These are phyloP conservation scores for Leccinum griseonigrum DNA, from an alignment of 1,284 basidiomycete species.

Conservation along the genomic window DNA sequence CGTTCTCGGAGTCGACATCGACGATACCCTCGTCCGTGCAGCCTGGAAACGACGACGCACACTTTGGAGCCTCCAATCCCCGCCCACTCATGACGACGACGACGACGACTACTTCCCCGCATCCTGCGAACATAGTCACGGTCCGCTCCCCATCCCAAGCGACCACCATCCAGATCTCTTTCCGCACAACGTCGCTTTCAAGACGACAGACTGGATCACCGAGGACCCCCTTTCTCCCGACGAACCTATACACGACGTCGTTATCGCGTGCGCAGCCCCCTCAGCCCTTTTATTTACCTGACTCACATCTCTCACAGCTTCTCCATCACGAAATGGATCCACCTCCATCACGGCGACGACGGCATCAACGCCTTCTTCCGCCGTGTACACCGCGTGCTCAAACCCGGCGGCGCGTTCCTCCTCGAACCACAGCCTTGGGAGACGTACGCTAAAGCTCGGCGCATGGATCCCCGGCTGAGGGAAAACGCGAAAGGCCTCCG, in stretches of 20 bases:
- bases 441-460: conserved; percentile 70
- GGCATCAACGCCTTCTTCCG: conserved; percentile 64
- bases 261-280: conserved; percentile 58
- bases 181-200: conserved; percentile 74
- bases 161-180: conserved; percentile 38
- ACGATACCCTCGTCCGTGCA: conserved; percentile 61
- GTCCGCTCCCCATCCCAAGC: conserved; percentile 62
- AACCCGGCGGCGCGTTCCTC: conserved; percentile 58
- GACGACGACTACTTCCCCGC: conserved; percentile 58
- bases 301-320: conserved; percentile 44
- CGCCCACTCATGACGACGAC: conserved; percentile 12
- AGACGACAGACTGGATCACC: conserved; percentile 68
- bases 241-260: conserved; percentile 61
- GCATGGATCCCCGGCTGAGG: conserved; percentile 60
- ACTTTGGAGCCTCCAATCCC: conserved; percentile 67
- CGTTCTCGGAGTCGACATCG: conserved; percentile 80
- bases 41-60: conserved; percentile 69
- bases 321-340: conserved; percentile 85
- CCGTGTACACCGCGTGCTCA: conserved; percentile 55
- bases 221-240: conserved; percentile 55
- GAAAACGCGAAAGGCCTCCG: conserved; percentile 53
- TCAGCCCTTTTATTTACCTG: background rate
- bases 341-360: conserved; percentile 72
- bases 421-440: conserved; percentile 82
- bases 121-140: conserved; percentile 72